Percentiles rank a stretch among this genome's conserved stretches.
phyloP scores from a whole-genome alignment of 2,329 filamentous ascomycete genomes.

The Cordyceps tenuipes region DNA sequence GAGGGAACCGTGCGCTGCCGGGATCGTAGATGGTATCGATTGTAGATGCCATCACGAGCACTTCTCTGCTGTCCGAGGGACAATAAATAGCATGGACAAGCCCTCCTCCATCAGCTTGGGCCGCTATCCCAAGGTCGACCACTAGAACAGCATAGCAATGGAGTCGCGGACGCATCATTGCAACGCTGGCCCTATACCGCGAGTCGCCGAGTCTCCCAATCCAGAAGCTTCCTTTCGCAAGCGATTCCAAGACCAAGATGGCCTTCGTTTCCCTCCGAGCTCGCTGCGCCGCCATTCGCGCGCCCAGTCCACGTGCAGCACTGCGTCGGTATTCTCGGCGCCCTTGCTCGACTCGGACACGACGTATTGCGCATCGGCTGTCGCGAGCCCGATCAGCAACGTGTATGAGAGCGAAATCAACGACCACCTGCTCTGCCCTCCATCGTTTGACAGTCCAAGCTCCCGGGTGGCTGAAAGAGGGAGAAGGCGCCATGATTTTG shows the following conservation, averaged over 20 bases:
- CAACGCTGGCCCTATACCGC: not conserved
- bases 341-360: conserved; percentile 32
- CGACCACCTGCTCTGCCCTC: not conserved
- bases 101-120: not conserved
- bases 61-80: not conserved
- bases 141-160: not conserved
- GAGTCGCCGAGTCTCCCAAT: not conserved
- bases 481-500: conserved; percentile 19
- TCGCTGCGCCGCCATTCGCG: conserved; percentile 23
- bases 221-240: not conserved
- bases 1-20: not conserved
- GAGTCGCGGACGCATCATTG: not conserved
- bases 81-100: not conserved
- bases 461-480: not conserved
- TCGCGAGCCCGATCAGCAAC: conserved; percentile 29
- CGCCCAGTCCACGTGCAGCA: conserved; percentile 18
- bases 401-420: conserved; percentile 24
- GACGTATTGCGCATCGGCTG: conserved; percentile 26
- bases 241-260: conserved; percentile 24
- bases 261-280: conserved; percentile 13
- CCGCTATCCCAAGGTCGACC: not conserved
- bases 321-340: conserved; percentile 28
- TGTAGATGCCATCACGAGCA: not conserved
- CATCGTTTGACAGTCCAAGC: not conserved
- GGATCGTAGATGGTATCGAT: not conserved